Percentiles rank a stretch among this genome's conserved stretches.
phyloP scores from a whole-genome alignment of 2,329 filamentous ascomycete genomes.

The Immersiporthe knoxdaviesiana region DNA sequence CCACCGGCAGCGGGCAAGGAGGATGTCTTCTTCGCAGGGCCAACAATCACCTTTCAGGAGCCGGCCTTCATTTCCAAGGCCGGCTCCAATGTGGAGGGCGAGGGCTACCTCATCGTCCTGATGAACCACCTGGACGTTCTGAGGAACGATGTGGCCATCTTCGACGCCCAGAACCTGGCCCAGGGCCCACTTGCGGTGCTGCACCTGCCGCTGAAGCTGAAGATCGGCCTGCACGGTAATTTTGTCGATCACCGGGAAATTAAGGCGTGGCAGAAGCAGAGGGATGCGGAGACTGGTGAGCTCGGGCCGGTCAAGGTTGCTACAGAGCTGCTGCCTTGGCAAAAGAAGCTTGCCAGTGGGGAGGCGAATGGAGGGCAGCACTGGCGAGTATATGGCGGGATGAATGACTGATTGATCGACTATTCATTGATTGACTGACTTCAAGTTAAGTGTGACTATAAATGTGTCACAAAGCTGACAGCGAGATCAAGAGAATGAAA shows the following conservation, averaged over 20 bases:
- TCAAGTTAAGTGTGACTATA: no score
- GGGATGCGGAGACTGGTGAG: conserved; percentile 39
- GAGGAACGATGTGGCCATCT: conserved; percentile 49
- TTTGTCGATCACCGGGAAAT: conserved; percentile 48
- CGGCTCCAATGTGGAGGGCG: conserved; percentile 48
- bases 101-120: conserved; percentile 54
- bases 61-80: conserved; percentile 54
- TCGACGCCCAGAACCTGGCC: conserved; percentile 44
- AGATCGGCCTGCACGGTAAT: conserved; percentile 48
- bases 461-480: no score
- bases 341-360: conserved; percentile 31
- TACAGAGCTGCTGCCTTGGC: conserved; percentile 45
- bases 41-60: conserved; percentile 54
- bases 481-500: no score
- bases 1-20: conserved; percentile 37
- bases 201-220: conserved; percentile 46
- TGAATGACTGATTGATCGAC: no score
- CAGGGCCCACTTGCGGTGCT: conserved; percentile 45
- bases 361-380: background rate
- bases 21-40: conserved; percentile 49
- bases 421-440: no score
- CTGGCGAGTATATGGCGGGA: background rate
- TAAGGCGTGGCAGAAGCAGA: conserved; percentile 45
- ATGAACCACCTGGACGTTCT: conserved; percentile 50
- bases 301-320: conserved; percentile 45